Percentiles rank a stretch among this genome's conserved stretches.
Conservation (phyloP, 164 flowering plant genomes). For the Liriodendron chinense region DNA sequence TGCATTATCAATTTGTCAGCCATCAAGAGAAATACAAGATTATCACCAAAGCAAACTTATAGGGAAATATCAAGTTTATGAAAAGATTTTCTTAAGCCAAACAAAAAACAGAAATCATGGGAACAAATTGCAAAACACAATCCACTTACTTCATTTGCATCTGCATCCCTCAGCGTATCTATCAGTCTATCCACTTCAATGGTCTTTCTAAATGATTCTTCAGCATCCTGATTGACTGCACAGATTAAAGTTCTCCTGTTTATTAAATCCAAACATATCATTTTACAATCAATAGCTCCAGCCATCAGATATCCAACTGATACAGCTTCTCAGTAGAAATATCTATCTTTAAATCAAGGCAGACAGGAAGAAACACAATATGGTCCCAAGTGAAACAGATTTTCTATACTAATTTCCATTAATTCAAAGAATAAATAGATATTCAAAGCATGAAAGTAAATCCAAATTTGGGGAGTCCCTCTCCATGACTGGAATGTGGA, state of each 20-base stretch:
- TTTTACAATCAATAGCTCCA: slow-evolving; percentile 22
- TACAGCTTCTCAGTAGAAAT: not conserved
- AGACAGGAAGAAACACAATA: not conserved
- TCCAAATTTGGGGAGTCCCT: no score
- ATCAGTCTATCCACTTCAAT: slow-evolving; percentile 84
- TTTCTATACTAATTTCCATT: not conserved
- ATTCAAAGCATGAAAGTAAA: not conserved
- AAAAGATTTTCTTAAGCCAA: no score
- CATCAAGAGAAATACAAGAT: no score
- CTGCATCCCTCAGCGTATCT: slow-evolving; percentile 70
- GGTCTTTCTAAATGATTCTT: slow-evolving; percentile 72
- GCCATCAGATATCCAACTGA: slow-evolving; percentile 1
- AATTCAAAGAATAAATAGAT: not conserved
- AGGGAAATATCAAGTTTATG: no score
- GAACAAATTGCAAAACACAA: slow-evolving; percentile 9
- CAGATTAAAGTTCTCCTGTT: slow-evolving; percentile 88
- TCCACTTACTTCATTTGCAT: slow-evolving; percentile 62
- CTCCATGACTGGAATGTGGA: no score
- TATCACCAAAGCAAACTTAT: no score
- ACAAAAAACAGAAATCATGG: not conserved
- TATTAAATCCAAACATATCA: slow-evolving; percentile 51
- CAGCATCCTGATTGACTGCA: slow-evolving; percentile 86
- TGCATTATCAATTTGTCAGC: no score
- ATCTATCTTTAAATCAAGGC: no score
- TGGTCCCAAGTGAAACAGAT: not conserved